phyloP scores from a whole-genome alignment of 768 basidiomycete species.

The Boletellus emodensis region DNA sequence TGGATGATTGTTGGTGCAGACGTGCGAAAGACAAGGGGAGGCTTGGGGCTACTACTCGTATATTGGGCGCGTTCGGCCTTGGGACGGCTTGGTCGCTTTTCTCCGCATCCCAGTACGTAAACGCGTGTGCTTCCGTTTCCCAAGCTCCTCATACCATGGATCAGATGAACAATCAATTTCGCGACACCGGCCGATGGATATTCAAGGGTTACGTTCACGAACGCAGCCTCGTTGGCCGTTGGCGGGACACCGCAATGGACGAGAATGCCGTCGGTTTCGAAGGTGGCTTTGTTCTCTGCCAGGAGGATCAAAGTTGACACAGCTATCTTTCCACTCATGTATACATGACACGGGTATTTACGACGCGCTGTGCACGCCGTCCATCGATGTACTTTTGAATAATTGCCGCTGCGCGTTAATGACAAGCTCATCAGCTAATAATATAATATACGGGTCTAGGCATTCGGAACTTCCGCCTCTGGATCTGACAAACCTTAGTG shows the following conservation, averaged over 20 bases:
- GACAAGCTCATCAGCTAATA: conserved; percentile 8
- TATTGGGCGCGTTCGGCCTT: conserved; percentile 46
- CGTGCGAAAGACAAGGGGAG: conserved; percentile 39
- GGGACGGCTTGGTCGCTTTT: conserved; percentile 49
- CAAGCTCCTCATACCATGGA: conserved; percentile 11
- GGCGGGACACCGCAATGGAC: conserved; percentile 48
- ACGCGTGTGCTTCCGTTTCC: neutral
- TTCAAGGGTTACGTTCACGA: conserved; percentile 52
- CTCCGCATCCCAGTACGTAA: conserved; percentile 43
- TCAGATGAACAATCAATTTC: conserved; percentile 33
- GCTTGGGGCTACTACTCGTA: conserved; percentile 49
- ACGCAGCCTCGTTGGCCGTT: conserved; percentile 48
- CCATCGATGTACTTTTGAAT: conserved; percentile 12
- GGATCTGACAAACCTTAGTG: neutral
- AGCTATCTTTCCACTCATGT: conserved; percentile 1
- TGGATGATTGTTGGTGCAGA: conserved; percentile 32
- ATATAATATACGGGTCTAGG: neutral
- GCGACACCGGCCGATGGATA: conserved; percentile 41
- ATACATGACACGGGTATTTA: conserved; percentile 19
- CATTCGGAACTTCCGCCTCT: neutral
- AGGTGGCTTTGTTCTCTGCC: conserved; percentile 45
- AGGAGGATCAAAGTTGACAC: conserved; percentile 26
- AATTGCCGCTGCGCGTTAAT: conserved; percentile 14
- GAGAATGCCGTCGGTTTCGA: conserved; percentile 42
- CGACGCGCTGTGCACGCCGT: conserved; percentile 6